Evolutionary conservation across 23 red algal genomes (phyloP), one percentile per base, ranked within the genome.

Genomic region (Cyanidioschyzon merolae): DNA sequence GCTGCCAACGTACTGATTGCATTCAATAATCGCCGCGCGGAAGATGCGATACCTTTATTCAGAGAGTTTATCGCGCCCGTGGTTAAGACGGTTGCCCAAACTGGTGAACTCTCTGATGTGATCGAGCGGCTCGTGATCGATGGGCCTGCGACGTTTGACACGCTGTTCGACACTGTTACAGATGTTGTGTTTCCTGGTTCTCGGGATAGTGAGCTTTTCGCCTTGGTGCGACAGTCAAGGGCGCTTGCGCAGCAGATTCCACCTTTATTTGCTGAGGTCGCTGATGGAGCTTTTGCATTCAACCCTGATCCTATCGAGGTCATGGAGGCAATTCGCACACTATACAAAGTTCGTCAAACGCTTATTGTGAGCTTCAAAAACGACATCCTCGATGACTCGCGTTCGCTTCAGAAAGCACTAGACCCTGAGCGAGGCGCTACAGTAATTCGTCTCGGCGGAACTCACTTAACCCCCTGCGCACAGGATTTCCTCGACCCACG

Each of bases 1-100:
- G 80, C 84, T 26, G 80, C 39, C n/a, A 84, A 84, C 81, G 76
- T 88, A 1, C 74, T 93, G 29, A 77, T 93, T 35, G 36, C 79
- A 12, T 87, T 79, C n/a, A 80, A 83, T 58, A 85, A 85, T 59
- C 79, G 80, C 37, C 39, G 57, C 24, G 76, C 58, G 7, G 79
- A 41, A 54, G 76, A 77, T 58, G 90, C 90, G 34, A 85, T 93
- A 31, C 90, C 90, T 17, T 30, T 79, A 68, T 83, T 39, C 38
- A 29, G 30, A 39, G 12, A 59, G 21, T 25, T 83, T 7, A 75
- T 91, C 36, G 21, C 63, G 63, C 63, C 63, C 2, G 12, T 32
- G 29, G n/a, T 71, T 7, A 71, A 27, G 3, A 71, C 12, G 16
- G n/a, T 32, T 3, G n/a, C n/a, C 3, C 12, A 35, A 32, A 71